A percentile compares a stretch with the other conserved stretches of the same genome.
phyloP scores from a whole-genome alignment of 495 filamentous ascomycete genomes.

The Niebla homalea region DNA sequence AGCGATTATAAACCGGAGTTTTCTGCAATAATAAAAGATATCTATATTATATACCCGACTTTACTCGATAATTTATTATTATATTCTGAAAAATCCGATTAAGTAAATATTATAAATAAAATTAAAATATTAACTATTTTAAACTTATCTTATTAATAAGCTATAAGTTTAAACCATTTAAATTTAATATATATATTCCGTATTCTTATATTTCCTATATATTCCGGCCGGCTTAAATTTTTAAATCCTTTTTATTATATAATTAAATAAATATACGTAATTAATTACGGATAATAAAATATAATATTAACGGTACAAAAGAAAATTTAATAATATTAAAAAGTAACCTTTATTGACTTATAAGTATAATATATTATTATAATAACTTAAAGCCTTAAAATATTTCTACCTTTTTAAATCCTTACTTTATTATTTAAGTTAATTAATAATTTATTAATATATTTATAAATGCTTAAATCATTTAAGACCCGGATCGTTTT shows the following conservation, averaged over 20 bases:
- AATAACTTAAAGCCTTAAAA: no score
- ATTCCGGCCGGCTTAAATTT: background rate
- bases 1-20: background rate
- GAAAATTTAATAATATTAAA: background rate
- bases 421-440: no score
- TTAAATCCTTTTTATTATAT: background rate
- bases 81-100: background rate
- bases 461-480: no score
- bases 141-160: background rate
- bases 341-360: background rate
- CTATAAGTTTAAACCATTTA: background rate
- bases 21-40: background rate
- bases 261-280: background rate
- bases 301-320: background rate
- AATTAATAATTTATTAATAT: no score
- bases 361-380: no score
- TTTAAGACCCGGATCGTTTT: no score
- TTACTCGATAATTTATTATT: background rate
- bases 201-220: background rate
- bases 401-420: no score
- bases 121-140: background rate
- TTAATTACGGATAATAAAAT: background rate
- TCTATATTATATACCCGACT: background rate
- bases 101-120: background rate
- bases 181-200: background rate